These are phyloP conservation scores for Bimuria novae-zelandiae DNA, from an alignment of 2,329 filamentous ascomycete genomes.

Conservation along the genomic window DNA sequence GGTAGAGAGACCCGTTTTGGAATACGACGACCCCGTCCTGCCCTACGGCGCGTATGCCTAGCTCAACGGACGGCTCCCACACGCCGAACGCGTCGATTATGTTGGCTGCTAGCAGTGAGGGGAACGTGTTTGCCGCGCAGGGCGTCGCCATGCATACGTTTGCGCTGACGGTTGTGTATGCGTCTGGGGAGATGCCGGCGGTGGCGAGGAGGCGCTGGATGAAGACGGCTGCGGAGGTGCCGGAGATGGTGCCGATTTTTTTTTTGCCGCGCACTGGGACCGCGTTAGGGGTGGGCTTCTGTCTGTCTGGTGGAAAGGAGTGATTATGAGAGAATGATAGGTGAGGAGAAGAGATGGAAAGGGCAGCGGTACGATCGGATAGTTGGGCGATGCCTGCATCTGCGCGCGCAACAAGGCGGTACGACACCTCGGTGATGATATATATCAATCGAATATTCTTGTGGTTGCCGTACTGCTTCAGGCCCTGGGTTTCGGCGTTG, in stretches of 20 bases:
- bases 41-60: slow-evolving; percentile 23
- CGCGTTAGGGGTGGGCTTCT: too few species aligned
- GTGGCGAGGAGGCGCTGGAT: slow-evolving; percentile 25
- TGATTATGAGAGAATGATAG: neutral
- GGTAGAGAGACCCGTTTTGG: slow-evolving; percentile 31
- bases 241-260: slow-evolving; percentile 25
- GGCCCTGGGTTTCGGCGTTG: slow-evolving; percentile 37
- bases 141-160: slow-evolving; percentile 28
- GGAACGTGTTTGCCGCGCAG: slow-evolving; percentile 24
- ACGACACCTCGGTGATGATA: slow-evolving; percentile 32
- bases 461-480: slow-evolving; percentile 28
- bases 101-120: slow-evolving; percentile 18
- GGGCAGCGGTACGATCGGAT: slow-evolving; percentile 11
- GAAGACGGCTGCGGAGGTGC: slow-evolving; percentile 24
- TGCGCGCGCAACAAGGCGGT: slow-evolving; percentile 31
- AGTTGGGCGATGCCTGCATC: slow-evolving; percentile 20
- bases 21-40: slow-evolving; percentile 22
- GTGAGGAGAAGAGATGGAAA: neutral
- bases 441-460: slow-evolving; percentile 35
- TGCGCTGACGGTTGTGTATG: slow-evolving; percentile 24
- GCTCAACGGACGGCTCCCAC: slow-evolving; percentile 34
- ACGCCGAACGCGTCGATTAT: slow-evolving; percentile 31
- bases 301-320: neutral
- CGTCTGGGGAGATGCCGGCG: slow-evolving; percentile 19
- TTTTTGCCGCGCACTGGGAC: slow-evolving; percentile 24